Percentiles rank a stretch among this genome's conserved stretches.
Evolutionary conservation across 371 early-diverging fungal genomes (phyloP).

Genomic region (Haplosporangium sp.): DNA sequence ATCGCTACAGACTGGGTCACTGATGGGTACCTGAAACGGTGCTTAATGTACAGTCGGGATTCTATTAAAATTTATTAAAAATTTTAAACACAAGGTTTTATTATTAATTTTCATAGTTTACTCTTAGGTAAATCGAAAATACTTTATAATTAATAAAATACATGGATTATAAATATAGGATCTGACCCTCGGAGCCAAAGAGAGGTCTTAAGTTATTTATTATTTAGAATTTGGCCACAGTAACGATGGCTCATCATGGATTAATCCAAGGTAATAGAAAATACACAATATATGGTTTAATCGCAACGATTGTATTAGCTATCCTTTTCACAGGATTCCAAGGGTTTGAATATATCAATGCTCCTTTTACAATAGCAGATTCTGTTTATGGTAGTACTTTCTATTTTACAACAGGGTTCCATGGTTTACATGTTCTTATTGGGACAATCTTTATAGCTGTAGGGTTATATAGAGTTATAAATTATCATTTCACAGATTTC

Average conservation of each 20-base stretch:
- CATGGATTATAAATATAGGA: no score
- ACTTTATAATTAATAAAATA: no score
- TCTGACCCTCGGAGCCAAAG: no score
- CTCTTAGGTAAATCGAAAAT: no score
- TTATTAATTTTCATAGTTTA: no score
- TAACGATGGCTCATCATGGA: slow-evolving; percentile 50
- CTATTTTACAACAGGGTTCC: slow-evolving; percentile 48
- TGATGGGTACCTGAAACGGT: no score
- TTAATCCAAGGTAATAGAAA: slow-evolving; percentile 47
- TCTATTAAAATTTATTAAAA: no score
- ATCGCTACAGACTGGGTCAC: no score
- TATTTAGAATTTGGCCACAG: slow-evolving; percentile 13
- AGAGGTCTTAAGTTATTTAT: no score
- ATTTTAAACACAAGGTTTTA: no score
- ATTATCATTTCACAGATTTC: slow-evolving; percentile 52
- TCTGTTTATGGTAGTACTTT: slow-evolving; percentile 50
- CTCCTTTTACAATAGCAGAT: slow-evolving; percentile 53
- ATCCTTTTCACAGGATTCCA: slow-evolving; percentile 53
- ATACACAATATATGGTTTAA: slow-evolving; percentile 43
- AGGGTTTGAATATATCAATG: slow-evolving; percentile 53
- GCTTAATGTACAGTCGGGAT: no score
- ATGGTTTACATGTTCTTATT: slow-evolving; percentile 51
- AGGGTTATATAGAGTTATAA: slow-evolving; percentile 48
- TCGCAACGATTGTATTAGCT: slow-evolving; percentile 49
- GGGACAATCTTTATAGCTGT: slow-evolving; percentile 49